Conservation (phyloP, 2,329 filamentous ascomycete species). For the Penicillium sp. region DNA sequence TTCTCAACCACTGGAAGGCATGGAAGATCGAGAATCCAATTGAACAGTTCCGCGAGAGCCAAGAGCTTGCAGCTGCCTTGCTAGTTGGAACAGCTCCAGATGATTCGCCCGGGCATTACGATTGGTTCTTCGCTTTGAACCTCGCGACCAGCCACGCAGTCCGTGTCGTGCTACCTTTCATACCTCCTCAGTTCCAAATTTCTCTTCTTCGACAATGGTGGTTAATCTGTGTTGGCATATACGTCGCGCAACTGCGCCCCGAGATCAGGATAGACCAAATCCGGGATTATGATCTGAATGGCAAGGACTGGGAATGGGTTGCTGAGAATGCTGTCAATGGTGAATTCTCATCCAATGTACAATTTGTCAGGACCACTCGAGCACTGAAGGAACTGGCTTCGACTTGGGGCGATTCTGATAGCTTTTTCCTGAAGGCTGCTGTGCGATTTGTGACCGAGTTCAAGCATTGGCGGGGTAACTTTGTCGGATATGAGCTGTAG, state of each 20-base stretch:
- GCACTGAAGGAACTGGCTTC: constrained; percentile 37
- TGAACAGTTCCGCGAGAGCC: constrained; percentile 66
- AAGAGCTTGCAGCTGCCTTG: constrained; percentile 46
- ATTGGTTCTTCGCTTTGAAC: constrained; percentile 74
- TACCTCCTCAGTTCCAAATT: constrained; percentile 65
- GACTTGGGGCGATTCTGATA: constrained; percentile 40
- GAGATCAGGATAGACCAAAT: constrained; percentile 60
- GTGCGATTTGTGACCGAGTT: constrained; percentile 44
- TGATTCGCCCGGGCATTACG: constrained; percentile 50
- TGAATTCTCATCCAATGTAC: constrained; percentile 60
- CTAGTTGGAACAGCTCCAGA: constrained; percentile 28
- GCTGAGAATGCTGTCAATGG: constrained; percentile 62
- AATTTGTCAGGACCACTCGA: constrained; percentile 76
- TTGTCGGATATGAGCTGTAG: constrained; percentile 17
- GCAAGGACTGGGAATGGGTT: constrained; percentile 68
- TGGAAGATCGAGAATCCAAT: constrained; percentile 65
- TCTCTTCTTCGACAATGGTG: constrained; percentile 77
- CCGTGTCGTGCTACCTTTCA: constrained; percentile 68
- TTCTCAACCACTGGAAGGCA: constrained; percentile 84
- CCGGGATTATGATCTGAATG: constrained; percentile 50
- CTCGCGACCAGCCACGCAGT: constrained; percentile 82
- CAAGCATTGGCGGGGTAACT: constrained; percentile 57
- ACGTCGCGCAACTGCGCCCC: constrained; percentile 66
- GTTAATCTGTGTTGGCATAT: constrained; percentile 69
- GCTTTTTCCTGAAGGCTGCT: constrained; percentile 44